phyloP scores from a whole-genome alignment of 140 eudicot species.

The Cichorium intybus region DNA sequence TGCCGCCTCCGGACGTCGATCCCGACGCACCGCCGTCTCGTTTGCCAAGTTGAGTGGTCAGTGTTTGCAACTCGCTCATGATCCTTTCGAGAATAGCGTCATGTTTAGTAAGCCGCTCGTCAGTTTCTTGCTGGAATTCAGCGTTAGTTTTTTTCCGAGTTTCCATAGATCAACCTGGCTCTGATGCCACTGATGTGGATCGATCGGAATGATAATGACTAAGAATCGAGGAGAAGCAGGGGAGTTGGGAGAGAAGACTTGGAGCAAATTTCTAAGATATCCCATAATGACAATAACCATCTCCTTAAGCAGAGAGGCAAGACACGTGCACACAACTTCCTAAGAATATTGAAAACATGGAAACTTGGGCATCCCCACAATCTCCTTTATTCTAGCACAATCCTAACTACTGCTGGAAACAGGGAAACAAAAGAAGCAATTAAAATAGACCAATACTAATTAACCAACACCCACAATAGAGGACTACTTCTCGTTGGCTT shows the following conservation, averaged over 20 bases:
- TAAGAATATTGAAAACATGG: background rate
- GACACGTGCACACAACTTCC: background rate
- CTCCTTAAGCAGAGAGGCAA: no score
- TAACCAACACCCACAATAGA: no score
- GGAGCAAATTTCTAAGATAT: no score
- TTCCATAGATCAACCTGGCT: conserved; percentile 14
- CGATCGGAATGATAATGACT: background rate
- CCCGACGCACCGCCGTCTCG: background rate
- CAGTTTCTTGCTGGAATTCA: conserved; percentile 8
- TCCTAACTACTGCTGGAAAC: background rate
- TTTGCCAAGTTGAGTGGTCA: background rate
- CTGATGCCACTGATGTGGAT: background rate
- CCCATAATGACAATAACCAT: no score
- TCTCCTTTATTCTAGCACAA: background rate
- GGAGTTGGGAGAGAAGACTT: background rate
- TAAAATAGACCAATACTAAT: no score
- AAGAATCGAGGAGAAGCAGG: background rate
- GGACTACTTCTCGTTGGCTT: no score
- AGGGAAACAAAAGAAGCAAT: background rate
- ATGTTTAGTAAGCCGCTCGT: background rate
- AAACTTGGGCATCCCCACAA: conserved; percentile 1
- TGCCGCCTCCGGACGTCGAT: background rate
- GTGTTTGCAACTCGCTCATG: background rate
- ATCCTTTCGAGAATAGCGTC: background rate
- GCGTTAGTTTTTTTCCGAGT: background rate